A percentile compares a stretch with the other conserved stretches of the same genome.
These are phyloP conservation scores for Podaxis mareebaensis DNA, from an alignment of 768 basidiomycete genomes.

Conservation along the genomic window DNA sequence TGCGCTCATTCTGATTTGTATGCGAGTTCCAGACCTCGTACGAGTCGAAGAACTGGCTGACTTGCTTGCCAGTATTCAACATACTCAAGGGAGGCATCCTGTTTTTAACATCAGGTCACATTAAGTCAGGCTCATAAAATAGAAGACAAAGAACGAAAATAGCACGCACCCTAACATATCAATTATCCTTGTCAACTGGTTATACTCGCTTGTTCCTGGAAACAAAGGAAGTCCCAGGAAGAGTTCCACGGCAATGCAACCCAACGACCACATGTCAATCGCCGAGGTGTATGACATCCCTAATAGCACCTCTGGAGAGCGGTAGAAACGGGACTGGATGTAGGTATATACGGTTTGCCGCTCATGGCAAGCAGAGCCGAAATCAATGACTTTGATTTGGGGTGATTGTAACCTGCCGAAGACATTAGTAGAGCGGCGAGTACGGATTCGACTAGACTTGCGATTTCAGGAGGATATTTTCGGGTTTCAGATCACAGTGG, in stretches of 20 bases:
- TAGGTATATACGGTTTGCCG: conserved; percentile 99
- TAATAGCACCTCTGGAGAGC: conserved; percentile 94
- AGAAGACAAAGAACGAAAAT: conserved; percentile 8
- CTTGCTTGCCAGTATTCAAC: conserved; percentile 96
- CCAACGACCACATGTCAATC: conserved; percentile 99
- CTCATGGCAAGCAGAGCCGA: conserved; percentile 98
- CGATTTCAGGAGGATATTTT: conserved; percentile 98
- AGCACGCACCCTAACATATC: conserved; percentile 93
- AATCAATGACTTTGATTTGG: conserved; percentile 98
- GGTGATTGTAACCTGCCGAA: conserved; percentile 86
- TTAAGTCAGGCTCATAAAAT: neutral
- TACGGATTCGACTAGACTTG: conserved; percentile 33
- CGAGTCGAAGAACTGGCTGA: conserved; percentile 88
- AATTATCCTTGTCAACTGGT: conserved; percentile 94
- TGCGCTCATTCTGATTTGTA: conserved; percentile 73
- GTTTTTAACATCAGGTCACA: conserved; percentile 15
- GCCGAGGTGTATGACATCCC: conserved; percentile 92
- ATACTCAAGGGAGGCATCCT: conserved; percentile 91
- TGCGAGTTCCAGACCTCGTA: conserved; percentile 64
- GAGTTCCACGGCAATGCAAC: conserved; percentile 97
- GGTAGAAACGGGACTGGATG: conserved; percentile 98
- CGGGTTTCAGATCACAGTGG: conserved; percentile 98
- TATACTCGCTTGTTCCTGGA: conserved; percentile 99
- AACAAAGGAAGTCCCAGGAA: conserved; percentile 96
- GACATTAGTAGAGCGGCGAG: conserved; percentile 10